A percentile compares a stretch with the other conserved stretches of the same genome.
These are phyloP conservation scores for Erucastrum elatum DNA, from an alignment of 345 rosid species.

Conservation along the genomic window DNA sequence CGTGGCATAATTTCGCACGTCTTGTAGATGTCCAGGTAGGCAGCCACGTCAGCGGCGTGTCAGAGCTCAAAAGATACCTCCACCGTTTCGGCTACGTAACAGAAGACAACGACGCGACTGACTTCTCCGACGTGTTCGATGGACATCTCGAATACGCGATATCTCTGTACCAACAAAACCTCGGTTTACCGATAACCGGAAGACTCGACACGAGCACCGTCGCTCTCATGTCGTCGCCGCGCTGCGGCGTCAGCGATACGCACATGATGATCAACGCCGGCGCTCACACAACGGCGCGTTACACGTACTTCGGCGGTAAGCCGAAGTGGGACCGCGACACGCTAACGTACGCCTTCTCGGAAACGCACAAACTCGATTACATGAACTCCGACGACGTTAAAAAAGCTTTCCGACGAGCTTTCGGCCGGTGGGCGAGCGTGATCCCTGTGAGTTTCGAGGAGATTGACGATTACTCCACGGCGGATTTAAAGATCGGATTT, in stretches of 20 bases:
- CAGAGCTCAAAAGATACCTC: slow-evolving; percentile 81
- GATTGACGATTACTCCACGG: slow-evolving; percentile 42
- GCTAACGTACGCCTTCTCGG: slow-evolving; percentile 71
- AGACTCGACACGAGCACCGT: slow-evolving; percentile 67
- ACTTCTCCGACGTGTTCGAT: slow-evolving; percentile 67
- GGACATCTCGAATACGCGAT: slow-evolving; percentile 54
- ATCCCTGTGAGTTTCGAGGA: slow-evolving; percentile 72
- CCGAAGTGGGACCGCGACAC: slow-evolving; percentile 62
- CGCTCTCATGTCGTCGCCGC: slow-evolving; percentile 58
- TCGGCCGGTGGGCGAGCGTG: slow-evolving; percentile 70
- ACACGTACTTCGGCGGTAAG: slow-evolving; percentile 63
- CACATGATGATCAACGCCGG: slow-evolving; percentile 12
- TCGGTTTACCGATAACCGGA: slow-evolving; percentile 70
- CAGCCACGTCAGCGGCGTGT: slow-evolving; percentile 69
- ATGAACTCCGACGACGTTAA: slow-evolving; percentile 45
- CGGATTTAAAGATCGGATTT: slow-evolving; percentile 74
- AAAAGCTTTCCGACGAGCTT: slow-evolving; percentile 57
- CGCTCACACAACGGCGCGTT: slow-evolving; percentile 50
- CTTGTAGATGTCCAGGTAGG: slow-evolving; percentile 69
- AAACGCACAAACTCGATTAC: slow-evolving; percentile 54
- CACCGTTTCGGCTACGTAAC: slow-evolving; percentile 75
- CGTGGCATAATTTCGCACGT: slow-evolving; percentile 74
- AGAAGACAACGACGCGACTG: slow-evolving; percentile 12
- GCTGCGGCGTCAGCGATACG: slow-evolving; percentile 74
- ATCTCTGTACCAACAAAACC: slow-evolving; percentile 54